These are phyloP conservation scores for Hypseocharis bilobata DNA, from an alignment of 441 rosid species.

Conservation along the genomic window DNA sequence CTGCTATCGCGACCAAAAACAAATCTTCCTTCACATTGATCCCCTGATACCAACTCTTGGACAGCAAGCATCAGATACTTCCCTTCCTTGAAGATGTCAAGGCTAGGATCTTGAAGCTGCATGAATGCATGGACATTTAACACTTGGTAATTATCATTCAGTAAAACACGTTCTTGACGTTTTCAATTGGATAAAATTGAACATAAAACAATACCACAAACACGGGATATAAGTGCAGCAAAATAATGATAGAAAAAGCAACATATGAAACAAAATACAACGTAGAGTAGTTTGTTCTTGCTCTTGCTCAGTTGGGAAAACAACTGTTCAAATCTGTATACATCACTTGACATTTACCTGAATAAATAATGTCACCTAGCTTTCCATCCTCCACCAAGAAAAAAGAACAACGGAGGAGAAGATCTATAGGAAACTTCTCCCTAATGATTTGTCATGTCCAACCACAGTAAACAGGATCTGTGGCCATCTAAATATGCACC, in stretches of 20 bases:
- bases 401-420: too few relatives aligned
- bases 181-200: neutral
- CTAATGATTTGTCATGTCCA: too few relatives aligned
- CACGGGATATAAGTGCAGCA: neutral
- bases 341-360: too few relatives aligned
- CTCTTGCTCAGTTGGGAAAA: neutral
- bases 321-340: too few relatives aligned
- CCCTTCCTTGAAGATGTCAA: conserved; percentile 80
- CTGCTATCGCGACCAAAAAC: conserved; percentile 83
- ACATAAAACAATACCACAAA: neutral
- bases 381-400: too few relatives aligned
- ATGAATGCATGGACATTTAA: conserved; percentile 18
- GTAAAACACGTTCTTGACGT: neutral
- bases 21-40: conserved; percentile 91
- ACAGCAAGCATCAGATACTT: conserved; percentile 82
- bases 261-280: neutral
- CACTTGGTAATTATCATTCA: neutral
- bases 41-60: conserved; percentile 84
- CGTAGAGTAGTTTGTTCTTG: too few relatives aligned
- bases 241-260: neutral
- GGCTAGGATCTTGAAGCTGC: conserved; percentile 69
- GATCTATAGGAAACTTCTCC: too few relatives aligned
- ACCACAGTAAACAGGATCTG: too few relatives aligned
- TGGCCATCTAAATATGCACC: too few relatives aligned
- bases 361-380: too few relatives aligned